Percentiles rank a stretch among this genome's conserved stretches.
Evolutionary conservation across 352 stramenopile genomes (phyloP).

Genomic region (Bremia lactucae): DNA sequence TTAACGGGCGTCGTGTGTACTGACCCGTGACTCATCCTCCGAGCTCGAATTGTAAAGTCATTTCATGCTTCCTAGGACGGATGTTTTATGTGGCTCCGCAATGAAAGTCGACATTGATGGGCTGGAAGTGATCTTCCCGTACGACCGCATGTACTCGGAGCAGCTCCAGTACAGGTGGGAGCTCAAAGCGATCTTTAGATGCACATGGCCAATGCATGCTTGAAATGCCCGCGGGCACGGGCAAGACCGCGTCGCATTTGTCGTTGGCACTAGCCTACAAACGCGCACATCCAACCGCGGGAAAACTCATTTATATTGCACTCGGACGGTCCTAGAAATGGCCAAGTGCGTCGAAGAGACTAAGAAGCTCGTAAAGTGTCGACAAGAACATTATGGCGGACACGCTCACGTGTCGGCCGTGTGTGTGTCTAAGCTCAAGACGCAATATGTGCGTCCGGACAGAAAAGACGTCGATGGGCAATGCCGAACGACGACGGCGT

Average conservation of each 20-base stretch:
- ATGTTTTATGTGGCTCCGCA: neutral
- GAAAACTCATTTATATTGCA: slow-evolving; percentile 99
- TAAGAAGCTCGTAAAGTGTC: slow-evolving; percentile 88
- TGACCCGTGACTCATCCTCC: slow-evolving; percentile 15
- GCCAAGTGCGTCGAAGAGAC: slow-evolving; percentile 97
- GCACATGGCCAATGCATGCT: slow-evolving; percentile 94
- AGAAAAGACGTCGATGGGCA: slow-evolving; percentile 94
- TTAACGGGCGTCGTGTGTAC: slow-evolving; percentile 1
- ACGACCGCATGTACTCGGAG: slow-evolving; percentile 95
- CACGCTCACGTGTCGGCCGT: slow-evolving; percentile 70
- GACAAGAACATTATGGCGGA: slow-evolving; percentile 48
- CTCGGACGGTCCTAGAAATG: slow-evolving; percentile 99
- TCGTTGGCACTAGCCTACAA: slow-evolving; percentile 93
- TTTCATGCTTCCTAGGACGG: too few relatives aligned
- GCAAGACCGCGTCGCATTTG: slow-evolving; percentile 96
- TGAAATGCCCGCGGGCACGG: slow-evolving; percentile 98
- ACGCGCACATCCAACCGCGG: slow-evolving; percentile 89
- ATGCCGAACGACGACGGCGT: slow-evolving; percentile 95
- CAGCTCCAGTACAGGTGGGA: slow-evolving; percentile 99
- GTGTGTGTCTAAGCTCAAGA: slow-evolving; percentile 85
- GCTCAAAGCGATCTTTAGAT: slow-evolving; percentile 96
- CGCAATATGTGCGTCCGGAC: slow-evolving; percentile 98
- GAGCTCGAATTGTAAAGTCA: neutral
- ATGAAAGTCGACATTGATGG: slow-evolving; percentile 94
- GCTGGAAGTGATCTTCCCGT: slow-evolving; percentile 97